Percentiles rank a stretch among this genome's conserved stretches.
Conservation (phyloP, 2,329 filamentous ascomycete species). For the Dissoconium aciculare region DNA sequence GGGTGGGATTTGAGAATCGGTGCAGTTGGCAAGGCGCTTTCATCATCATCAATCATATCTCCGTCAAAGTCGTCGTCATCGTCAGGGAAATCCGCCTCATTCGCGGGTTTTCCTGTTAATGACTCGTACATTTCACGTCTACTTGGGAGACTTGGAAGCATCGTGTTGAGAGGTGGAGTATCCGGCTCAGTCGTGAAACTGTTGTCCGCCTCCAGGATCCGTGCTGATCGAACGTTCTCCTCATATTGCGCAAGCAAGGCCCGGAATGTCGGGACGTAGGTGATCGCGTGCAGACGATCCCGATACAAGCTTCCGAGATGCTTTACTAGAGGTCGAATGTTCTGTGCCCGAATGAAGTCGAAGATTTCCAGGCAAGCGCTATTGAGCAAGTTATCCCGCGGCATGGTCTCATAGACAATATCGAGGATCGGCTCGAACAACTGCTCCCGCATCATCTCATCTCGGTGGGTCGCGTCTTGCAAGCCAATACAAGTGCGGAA, state of each 20-base stretch:
- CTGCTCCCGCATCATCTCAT: slow-evolving; percentile 65
- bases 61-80: slow-evolving; percentile 76
- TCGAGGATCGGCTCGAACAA: slow-evolving; percentile 74
- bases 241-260: slow-evolving; percentile 65
- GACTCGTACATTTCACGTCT: slow-evolving; percentile 46
- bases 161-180: slow-evolving; percentile 28
- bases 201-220: slow-evolving; percentile 38
- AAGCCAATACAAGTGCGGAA: slow-evolving; percentile 75
- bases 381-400: slow-evolving; percentile 81
- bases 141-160: slow-evolving; percentile 40
- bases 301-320: slow-evolving; percentile 76
- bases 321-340: slow-evolving; percentile 63
- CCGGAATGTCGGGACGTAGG: slow-evolving; percentile 73
- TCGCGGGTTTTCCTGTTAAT: slow-evolving; percentile 68
- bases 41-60: slow-evolving; percentile 26
- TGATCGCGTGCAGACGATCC: slow-evolving; percentile 58
- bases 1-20: slow-evolving; percentile 16
- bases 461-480: slow-evolving; percentile 82
- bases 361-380: slow-evolving; percentile 92
- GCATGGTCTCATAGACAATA: slow-evolving; percentile 71
- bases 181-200: slow-evolving; percentile 54
- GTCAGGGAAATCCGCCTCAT: slow-evolving; percentile 91
- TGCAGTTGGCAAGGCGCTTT: slow-evolving; percentile 18
- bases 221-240: slow-evolving; percentile 36
- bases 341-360: slow-evolving; percentile 67